Conservation (phyloP, 495 filamentous ascomycete genomes). For the Hyphodiscus hymeniophilus region DNA sequence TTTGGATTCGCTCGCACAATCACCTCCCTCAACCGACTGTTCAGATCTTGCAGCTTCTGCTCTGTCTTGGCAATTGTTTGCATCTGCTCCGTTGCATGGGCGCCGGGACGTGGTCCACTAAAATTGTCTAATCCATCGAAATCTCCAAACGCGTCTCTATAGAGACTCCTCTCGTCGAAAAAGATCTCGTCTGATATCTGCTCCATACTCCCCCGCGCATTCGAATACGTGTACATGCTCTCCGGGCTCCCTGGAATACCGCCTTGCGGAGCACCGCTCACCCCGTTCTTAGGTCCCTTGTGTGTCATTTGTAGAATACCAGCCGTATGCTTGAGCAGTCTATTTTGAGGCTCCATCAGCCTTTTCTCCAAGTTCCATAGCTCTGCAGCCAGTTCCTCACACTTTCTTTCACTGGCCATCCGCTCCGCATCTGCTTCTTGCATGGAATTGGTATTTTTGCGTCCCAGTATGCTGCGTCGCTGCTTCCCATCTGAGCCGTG, state of each 20-base stretch:
- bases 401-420: slow-evolving; percentile 64
- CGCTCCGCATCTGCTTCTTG: slow-evolving; percentile 67
- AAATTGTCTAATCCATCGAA: background rate
- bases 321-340: slow-evolving; percentile 82
- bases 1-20: slow-evolving; percentile 53
- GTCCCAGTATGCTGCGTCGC: slow-evolving; percentile 47
- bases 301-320: slow-evolving; percentile 86
- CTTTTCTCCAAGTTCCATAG: slow-evolving; percentile 69
- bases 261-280: slow-evolving; percentile 19
- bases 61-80: slow-evolving; percentile 52
- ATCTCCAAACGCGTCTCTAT: slow-evolving; percentile 36
- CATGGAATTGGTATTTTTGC: slow-evolving; percentile 29
- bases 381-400: slow-evolving; percentile 75
- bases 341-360: slow-evolving; percentile 58
- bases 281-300: slow-evolving; percentile 41
- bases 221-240: slow-evolving; percentile 53
- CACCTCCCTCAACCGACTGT: slow-evolving; percentile 56
- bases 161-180: slow-evolving; percentile 77
- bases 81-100: slow-evolving; percentile 27
- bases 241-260: slow-evolving; percentile 60
- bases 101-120: slow-evolving; percentile 1
- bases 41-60: slow-evolving; percentile 62
- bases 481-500: slow-evolving; percentile 26
- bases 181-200: slow-evolving; percentile 37
- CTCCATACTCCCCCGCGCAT: slow-evolving; percentile 40